Percentiles rank a stretch among this genome's conserved stretches.
Conservation (phyloP, 192 early-diverging fungal species). For the Rhizophagus sp. region DNA sequence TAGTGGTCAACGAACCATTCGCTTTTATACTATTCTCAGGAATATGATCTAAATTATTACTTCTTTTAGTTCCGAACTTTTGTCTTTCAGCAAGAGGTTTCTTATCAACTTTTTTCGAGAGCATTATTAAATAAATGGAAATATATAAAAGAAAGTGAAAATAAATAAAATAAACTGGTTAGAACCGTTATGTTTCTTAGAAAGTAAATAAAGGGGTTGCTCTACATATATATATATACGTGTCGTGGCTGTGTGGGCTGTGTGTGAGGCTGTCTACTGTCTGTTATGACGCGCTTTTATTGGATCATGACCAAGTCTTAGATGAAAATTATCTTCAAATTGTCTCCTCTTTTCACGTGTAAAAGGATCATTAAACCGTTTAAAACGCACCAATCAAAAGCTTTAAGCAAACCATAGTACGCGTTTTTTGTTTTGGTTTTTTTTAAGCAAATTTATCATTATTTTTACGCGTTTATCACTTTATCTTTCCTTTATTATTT, state of each 20-base stretch:
- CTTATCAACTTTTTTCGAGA: not conserved
- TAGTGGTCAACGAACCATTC: too few relatives aligned
- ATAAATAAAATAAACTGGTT: too few relatives aligned
- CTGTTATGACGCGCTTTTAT: too few relatives aligned
- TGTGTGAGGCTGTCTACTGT: too few relatives aligned
- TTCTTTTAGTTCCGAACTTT: not conserved
- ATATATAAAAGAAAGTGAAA: not conserved
- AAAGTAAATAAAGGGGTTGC: too few relatives aligned
- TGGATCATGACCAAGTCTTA: too few relatives aligned
- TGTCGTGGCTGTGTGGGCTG: too few relatives aligned
- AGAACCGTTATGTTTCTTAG: too few relatives aligned
- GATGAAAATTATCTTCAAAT: not conserved
- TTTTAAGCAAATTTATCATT: not conserved
- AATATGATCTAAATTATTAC: not conserved
- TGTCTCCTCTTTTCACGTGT: not conserved
- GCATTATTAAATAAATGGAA: not conserved
- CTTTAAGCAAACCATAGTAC: constrained; percentile 11
- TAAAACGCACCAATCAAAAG: not conserved
- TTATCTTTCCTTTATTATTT: not conserved
- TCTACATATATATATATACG: too few relatives aligned
- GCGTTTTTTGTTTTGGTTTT: not conserved
- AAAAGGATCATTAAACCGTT: constrained; percentile 3
- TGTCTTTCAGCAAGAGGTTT: not conserved
- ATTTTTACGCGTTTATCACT: not conserved
- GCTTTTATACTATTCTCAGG: too few relatives aligned